Conservation (phyloP, 768 basidiomycete genomes). For the Phanerodontia chrysosporium region DNA sequence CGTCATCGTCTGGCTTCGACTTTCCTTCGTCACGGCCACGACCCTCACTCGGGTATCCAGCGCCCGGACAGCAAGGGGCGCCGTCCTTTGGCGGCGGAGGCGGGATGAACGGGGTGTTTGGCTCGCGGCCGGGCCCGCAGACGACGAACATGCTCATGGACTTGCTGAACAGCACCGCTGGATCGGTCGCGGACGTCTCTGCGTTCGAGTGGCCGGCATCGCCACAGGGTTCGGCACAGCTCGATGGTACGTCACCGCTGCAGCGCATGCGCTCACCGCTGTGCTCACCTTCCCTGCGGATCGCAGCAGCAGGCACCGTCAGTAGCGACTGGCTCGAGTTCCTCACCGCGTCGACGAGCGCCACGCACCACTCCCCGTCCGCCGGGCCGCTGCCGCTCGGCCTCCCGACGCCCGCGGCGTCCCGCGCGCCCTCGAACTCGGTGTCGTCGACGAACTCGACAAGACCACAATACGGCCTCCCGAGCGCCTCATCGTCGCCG, state of each 20-base stretch:
- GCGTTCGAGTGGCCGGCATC: slow-evolving; percentile 25
- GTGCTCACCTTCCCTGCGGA: neutral
- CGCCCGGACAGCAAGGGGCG: neutral
- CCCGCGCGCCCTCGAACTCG: slow-evolving; percentile 2
- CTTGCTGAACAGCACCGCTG: slow-evolving; percentile 16
- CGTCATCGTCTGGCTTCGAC: neutral
- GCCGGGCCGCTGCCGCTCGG: neutral
- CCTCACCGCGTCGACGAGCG: slow-evolving; percentile 1
- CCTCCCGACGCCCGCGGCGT: slow-evolving; percentile 7
- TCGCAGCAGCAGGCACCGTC: neutral
- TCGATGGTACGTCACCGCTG: neutral
- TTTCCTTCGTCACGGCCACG: neutral
- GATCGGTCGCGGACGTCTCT: neutral
- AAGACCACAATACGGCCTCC: neutral
- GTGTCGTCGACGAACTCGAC: neutral
- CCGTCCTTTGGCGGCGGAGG: neutral
- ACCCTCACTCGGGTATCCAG: neutral
- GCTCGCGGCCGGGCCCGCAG: slow-evolving; percentile 12
- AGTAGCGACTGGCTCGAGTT: slow-evolving; percentile 12
- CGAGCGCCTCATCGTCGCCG: slow-evolving; percentile 6
- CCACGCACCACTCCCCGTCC: neutral
- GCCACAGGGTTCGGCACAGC: neutral
- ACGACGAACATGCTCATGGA: slow-evolving; percentile 21
- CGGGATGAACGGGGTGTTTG: slow-evolving; percentile 13
- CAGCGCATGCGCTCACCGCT: neutral